Percentiles rank a stretch among this genome's conserved stretches.
These are phyloP conservation scores for Dioszegia hungarica DNA, from an alignment of 768 basidiomycete genomes.

Conservation along the genomic window DNA sequence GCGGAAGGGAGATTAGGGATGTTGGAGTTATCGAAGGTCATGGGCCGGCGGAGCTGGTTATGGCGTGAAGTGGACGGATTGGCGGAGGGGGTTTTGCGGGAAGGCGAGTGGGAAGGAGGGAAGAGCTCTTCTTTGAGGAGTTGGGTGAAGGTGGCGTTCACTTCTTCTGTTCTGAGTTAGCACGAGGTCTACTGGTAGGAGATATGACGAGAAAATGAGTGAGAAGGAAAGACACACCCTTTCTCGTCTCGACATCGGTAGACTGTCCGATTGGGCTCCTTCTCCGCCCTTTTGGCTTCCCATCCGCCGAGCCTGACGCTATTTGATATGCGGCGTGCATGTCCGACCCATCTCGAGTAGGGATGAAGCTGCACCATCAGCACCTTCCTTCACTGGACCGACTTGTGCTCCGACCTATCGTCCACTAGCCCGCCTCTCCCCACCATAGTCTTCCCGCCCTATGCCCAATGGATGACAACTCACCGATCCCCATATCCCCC, in stretches of 20 bases:
- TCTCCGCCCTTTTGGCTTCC: constrained; percentile 46
- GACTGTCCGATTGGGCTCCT: constrained; percentile 50
- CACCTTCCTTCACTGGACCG: background rate
- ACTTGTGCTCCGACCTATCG: no score
- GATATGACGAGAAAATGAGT: background rate
- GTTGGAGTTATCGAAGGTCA: constrained; percentile 63
- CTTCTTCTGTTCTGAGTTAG: constrained; percentile 48
- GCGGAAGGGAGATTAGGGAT: constrained; percentile 67
- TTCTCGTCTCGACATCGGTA: constrained; percentile 1
- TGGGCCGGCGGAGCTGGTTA: constrained; percentile 35
- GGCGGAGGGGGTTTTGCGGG: constrained; percentile 20
- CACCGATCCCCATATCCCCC: background rate
- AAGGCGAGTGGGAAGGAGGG: constrained; percentile 27
- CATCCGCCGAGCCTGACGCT: constrained; percentile 49
- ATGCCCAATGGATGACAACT: no score
- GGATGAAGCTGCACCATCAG: constrained; percentile 57
- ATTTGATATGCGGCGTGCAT: constrained; percentile 63
- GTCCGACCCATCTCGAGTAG: constrained; percentile 59
- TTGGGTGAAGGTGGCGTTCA: constrained; percentile 51
- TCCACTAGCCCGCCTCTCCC: no score
- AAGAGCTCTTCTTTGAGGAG: constrained; percentile 53
- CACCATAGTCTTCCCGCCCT: no score
- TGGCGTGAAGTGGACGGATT: constrained; percentile 26
- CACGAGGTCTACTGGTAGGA: background rate
- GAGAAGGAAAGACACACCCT: background rate